phyloP scores from a whole-genome alignment of 805 yeast species.

The Sungouiella thailandica region DNA sequence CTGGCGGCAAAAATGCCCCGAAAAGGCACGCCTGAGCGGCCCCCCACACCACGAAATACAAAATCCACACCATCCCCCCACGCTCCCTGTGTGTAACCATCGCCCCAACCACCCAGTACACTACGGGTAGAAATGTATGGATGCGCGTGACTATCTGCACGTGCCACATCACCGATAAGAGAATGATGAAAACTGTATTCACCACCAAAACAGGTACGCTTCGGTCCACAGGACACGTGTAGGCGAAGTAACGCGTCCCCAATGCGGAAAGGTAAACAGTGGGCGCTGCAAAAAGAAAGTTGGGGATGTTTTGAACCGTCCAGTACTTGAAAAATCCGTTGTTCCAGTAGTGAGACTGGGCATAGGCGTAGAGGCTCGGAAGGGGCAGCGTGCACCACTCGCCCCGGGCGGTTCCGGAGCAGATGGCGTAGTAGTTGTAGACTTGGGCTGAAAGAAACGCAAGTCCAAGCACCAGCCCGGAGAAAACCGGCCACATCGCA shows the following conservation, averaged over 20 bases:
- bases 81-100: slow-evolving; percentile 35
- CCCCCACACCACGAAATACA: slow-evolving; percentile 56
- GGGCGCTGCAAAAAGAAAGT: slow-evolving; percentile 74
- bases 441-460: slow-evolving; percentile 45
- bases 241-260: slow-evolving; percentile 36
- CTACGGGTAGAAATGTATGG: slow-evolving; percentile 69
- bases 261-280: slow-evolving; percentile 43
- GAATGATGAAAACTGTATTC: slow-evolving; percentile 39
- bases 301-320: slow-evolving; percentile 76
- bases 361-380: slow-evolving; percentile 62
- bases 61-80: slow-evolving; percentile 12
- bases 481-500: slow-evolving; percentile 29
- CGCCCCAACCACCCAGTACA: slow-evolving; percentile 54
- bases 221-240: slow-evolving; percentile 29
- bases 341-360: slow-evolving; percentile 82
- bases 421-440: slow-evolving; percentile 52
- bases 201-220: slow-evolving; percentile 38
- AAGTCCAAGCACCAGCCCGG: slow-evolving; percentile 53
- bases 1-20: slow-evolving; percentile 89
- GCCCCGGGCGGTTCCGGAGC: slow-evolving; percentile 54
- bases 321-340: slow-evolving; percentile 79
- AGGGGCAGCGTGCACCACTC: slow-evolving; percentile 67
- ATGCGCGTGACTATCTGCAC: slow-evolving; percentile 83
- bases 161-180: slow-evolving; percentile 64
- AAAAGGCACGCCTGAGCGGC: slow-evolving; percentile 66